Conservation (phyloP, 345 rosid genomes). For the Eutrema yunnanense region DNA sequence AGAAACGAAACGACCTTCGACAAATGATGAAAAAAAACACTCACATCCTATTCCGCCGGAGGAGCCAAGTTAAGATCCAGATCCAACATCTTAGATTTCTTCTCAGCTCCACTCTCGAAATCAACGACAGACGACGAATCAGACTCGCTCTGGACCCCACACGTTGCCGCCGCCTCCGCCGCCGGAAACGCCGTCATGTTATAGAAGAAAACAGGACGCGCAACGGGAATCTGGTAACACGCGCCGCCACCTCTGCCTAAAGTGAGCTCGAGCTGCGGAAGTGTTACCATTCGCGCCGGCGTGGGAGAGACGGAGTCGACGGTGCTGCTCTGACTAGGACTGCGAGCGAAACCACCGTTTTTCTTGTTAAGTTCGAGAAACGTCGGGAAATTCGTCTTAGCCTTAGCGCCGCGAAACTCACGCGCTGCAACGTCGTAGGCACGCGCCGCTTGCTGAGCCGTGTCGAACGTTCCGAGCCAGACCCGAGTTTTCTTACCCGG, state of each 20-base stretch:
- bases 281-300: conserved; percentile 32
- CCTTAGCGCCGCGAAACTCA: conserved; percentile 73
- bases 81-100: conserved; percentile 27
- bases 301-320: conserved; percentile 48
- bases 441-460: conserved; percentile 86
- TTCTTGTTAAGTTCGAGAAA: conserved; percentile 20
- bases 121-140: conserved; percentile 56
- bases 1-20: conserved; percentile 5
- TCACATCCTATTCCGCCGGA: conserved; percentile 51
- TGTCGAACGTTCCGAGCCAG: conserved; percentile 95
- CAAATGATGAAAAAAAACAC: neutral
- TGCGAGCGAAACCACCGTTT: conserved; percentile 21
- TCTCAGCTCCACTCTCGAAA: conserved; percentile 27
- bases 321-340: conserved; percentile 77
- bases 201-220: conserved; percentile 34
- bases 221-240: neutral
- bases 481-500: conserved; percentile 79
- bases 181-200: conserved; percentile 18
- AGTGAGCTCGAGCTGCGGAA: conserved; percentile 43
- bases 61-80: conserved; percentile 63
- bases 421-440: conserved; percentile 78
- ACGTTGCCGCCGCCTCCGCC: neutral
- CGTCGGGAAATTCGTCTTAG: conserved; percentile 71
- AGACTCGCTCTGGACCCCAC: conserved; percentile 50
- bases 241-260: conserved; percentile 25